phyloP scores from a whole-genome alignment of 2,329 filamentous ascomycete genomes.

The Nigrospora osmanthi region DNA sequence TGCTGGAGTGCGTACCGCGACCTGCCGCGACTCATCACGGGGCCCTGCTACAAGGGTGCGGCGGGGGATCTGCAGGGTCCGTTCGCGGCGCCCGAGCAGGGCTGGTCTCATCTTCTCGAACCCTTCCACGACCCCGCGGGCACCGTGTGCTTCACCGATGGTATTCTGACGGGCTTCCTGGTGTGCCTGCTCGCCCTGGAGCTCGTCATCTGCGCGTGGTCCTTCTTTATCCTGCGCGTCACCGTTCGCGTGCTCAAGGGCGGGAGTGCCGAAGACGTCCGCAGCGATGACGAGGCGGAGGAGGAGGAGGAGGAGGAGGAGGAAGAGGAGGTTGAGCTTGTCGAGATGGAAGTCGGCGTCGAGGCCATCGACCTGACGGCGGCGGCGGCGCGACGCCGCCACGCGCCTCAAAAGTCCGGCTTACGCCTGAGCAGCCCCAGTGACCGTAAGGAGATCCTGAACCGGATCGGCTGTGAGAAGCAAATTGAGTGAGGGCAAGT shows the following conservation, averaged over 20 bases:
- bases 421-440: conserved; percentile 61
- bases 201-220: conserved; percentile 75
- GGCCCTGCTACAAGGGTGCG: conserved; percentile 64
- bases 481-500: conserved; percentile 40
- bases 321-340: conserved; percentile 36
- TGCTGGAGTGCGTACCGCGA: conserved; percentile 74
- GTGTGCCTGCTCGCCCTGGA: conserved; percentile 71
- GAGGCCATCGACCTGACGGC: conserved; percentile 59
- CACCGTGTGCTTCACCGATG: conserved; percentile 71
- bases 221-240: conserved; percentile 75
- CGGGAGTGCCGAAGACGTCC: conserved; percentile 68
- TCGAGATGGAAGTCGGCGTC: conserved; percentile 70
- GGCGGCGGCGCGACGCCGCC: conserved; percentile 42
- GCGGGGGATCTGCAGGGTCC: conserved; percentile 46
- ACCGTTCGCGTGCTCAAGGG: conserved; percentile 72
- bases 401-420: conserved; percentile 26
- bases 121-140: conserved; percentile 65
- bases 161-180: conserved; percentile 69
- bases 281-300: conserved; percentile 78
- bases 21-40: conserved; percentile 50
- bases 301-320: conserved; percentile 41
- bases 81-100: conserved; percentile 34
- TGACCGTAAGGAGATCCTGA: conserved; percentile 70
- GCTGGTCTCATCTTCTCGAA: conserved; percentile 56
- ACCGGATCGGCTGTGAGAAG: conserved; percentile 75